Evolutionary conservation across 768 basidiomycete genomes (phyloP), one percentile per base, ranked within the genome.

Genomic region (Neoboletus subvelutipes): DNA sequence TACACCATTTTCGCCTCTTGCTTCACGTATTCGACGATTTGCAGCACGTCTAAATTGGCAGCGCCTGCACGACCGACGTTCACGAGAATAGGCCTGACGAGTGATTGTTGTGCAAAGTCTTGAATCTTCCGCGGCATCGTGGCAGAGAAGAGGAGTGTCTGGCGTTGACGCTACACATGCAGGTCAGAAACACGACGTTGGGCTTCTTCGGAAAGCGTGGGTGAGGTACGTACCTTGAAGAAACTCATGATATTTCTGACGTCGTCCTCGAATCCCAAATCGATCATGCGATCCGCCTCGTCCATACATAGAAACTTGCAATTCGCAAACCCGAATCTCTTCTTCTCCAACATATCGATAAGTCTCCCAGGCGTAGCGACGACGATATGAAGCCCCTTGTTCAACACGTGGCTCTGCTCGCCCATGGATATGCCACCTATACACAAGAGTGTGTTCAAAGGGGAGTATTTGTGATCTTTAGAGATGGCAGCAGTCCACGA

Each of bases 1-100:
- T 98, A 99, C 1, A 99, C 95, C 97, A 98, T 98, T 75, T 99
- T 99, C 0, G 97, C 97, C 74, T 98, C 97, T 70, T 97, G 94
- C 75, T 99, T 99, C 65, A 99, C 97, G 65, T 97, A 98, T 76
- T 99, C 97, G 22, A 98, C 92, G 31, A 98, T 90, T 68, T 94
- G 94, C 29, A 98, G 80, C 3, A 99, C 94, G 68, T 98, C 96
- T 71, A 99, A 74, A 72, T 95, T 96, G 41, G 97, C 97, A 22
- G 97, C 97, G 67, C 97, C 97, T 8, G 97, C 96, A 67, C 97
- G 89, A 24, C 97, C 96, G 43, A 98, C 95, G 70, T 99, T 99
- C 62, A 99, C 94, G 31, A 98, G 79, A 15, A 99, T 82, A 1
- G 97, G 97, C 64, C 87, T 85, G 62, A 98, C 91, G n/a, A 99